phyloP scores from a whole-genome alignment of 257 asterid genomes.

The Petrea volubilis region DNA sequence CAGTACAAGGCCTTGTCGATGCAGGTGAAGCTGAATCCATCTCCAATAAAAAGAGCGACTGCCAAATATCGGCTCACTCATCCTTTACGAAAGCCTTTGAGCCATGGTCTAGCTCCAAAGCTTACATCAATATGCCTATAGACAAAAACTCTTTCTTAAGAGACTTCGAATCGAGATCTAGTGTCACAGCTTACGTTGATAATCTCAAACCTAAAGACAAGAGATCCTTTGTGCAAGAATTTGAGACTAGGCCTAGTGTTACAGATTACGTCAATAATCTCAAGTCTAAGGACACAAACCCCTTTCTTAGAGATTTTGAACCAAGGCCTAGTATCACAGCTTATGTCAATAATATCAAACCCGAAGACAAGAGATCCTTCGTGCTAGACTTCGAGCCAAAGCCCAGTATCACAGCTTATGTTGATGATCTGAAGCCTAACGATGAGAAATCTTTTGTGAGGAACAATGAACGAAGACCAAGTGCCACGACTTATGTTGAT shows the following conservation, averaged over 20 bases:
- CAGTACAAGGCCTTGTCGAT: constrained; percentile 6
- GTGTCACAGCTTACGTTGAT: background rate
- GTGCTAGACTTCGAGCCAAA: constrained; percentile 24
- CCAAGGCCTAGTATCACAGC: constrained; percentile 24
- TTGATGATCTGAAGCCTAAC: background rate
- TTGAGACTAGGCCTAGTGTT: constrained; percentile 29
- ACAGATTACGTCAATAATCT: constrained; percentile 6
- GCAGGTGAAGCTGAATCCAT: background rate
- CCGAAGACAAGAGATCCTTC: background rate
- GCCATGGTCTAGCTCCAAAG: constrained; percentile 19
- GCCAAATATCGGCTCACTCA: constrained; percentile 3
- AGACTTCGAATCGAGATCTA: constrained; percentile 31
- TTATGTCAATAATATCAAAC: background rate
- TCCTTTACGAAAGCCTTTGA: constrained; percentile 14
- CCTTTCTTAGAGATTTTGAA: constrained; percentile 18
- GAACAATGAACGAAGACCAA: constrained; percentile 31
- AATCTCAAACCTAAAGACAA: background rate
- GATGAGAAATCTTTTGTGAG: background rate
- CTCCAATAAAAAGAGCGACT: background rate
- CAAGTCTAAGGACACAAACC: background rate
- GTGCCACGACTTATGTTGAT: background rate
- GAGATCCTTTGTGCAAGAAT: background rate
- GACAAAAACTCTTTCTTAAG: background rate
- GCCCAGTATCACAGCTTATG: constrained; percentile 16
- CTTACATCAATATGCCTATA: background rate